Percentiles rank a stretch among this genome's conserved stretches.
Conservation (phyloP, 148 eudicot genomes). For the Rheum nobile region DNA sequence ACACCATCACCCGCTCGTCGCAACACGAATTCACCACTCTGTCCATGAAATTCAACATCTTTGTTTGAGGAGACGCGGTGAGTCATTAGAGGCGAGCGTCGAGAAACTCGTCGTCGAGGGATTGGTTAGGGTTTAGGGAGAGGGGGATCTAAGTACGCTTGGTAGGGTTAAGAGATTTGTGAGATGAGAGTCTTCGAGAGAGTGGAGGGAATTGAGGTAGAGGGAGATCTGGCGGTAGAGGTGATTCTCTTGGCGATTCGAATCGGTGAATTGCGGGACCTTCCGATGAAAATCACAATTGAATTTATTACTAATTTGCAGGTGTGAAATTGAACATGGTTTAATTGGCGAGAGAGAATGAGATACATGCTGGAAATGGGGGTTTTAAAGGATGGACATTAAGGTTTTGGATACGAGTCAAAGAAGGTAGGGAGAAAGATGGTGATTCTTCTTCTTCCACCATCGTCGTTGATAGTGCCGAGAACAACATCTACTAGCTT, state of each 20-base stretch:
- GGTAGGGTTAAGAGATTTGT: conserved; percentile 42
- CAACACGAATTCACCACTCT: too few species aligned
- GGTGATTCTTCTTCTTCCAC: background rate
- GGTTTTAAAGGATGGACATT: too few species aligned
- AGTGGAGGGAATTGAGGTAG: conserved; percentile 54
- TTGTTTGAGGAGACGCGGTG: conserved; percentile 17
- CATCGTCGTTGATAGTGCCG: background rate
- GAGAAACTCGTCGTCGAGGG: too few species aligned
- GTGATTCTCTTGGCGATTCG: conserved; percentile 42
- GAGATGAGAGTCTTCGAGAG: conserved; percentile 59
- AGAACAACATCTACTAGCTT: background rate
- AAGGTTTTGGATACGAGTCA: too few species aligned
- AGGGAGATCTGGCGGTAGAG: conserved; percentile 41
- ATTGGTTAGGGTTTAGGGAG: conserved; percentile 32
- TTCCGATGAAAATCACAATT: too few species aligned
- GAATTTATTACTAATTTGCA: too few species aligned
- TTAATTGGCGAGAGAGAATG: too few species aligned
- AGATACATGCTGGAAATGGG: too few species aligned
- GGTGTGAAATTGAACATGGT: too few species aligned
- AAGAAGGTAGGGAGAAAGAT: too few species aligned
- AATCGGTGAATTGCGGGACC: conserved; percentile 48
- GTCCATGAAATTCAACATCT: conserved; percentile 63
- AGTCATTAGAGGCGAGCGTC: conserved; percentile 43
- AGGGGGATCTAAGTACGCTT: conserved; percentile 44
- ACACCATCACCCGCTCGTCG: too few species aligned